A percentile compares a stretch with the other conserved stretches of the same genome.
Evolutionary conservation across 169 alveolate genomes (phyloP).

Genomic region (Ichthyophthirius multifiliis): DNA sequence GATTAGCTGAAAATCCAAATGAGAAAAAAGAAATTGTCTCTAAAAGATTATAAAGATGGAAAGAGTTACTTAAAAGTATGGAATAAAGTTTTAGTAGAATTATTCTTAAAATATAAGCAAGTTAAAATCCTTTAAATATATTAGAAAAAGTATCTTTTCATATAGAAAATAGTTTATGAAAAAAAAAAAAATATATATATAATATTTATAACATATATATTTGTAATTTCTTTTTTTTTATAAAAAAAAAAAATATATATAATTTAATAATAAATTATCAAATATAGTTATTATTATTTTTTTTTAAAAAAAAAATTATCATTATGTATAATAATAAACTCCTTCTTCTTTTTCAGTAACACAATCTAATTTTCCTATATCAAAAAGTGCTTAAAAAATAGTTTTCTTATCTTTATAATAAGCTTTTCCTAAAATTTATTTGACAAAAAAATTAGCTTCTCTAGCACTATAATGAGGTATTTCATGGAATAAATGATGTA

Average conservation of each 20-base stretch:
- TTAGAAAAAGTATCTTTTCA: slow-evolving; percentile 35
- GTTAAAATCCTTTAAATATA: neutral
- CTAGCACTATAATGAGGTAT: slow-evolving; percentile 51
- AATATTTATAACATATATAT: too few species aligned
- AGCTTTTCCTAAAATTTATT: slow-evolving; percentile 32
- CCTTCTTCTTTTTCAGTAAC: slow-evolving; percentile 39
- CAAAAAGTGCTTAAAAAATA: slow-evolving; percentile 29
- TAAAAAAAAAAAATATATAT: neutral
- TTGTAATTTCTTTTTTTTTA: too few species aligned
- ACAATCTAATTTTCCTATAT: slow-evolving; percentile 21
- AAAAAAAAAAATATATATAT: too few species aligned
- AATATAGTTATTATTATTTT: neutral
- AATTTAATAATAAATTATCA: neutral
- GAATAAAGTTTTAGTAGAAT: slow-evolving; percentile 23
- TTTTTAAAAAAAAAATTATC: neutral
- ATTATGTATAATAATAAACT: neutral
- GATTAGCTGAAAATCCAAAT: too few species aligned
- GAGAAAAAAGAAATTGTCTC: too few species aligned
- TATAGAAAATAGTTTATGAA: slow-evolving; percentile 22
- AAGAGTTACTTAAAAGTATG: slow-evolving; percentile 24
- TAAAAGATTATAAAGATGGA: slow-evolving; percentile 42
- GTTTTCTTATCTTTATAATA: slow-evolving; percentile 48
- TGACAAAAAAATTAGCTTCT: slow-evolving; percentile 59
- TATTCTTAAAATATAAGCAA: slow-evolving; percentile 24
- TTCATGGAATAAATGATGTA: slow-evolving; percentile 55